phyloP scores from a whole-genome alignment of 2,329 filamentous ascomycete species.

The Monosporascus ibericus region DNA sequence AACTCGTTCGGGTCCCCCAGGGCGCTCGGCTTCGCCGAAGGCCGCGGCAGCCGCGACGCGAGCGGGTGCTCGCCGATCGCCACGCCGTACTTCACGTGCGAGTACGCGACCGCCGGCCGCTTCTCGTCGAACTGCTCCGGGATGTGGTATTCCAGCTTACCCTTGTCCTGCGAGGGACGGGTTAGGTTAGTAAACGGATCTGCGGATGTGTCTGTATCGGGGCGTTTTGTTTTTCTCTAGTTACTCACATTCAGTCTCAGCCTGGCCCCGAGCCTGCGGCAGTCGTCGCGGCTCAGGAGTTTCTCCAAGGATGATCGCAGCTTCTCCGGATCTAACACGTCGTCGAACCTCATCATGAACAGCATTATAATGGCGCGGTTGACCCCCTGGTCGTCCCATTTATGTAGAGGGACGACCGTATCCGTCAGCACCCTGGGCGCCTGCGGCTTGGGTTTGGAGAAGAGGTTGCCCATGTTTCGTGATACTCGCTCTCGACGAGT shows the following conservation, averaged over 20 bases:
- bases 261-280: not conserved
- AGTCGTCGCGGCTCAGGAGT: not conserved
- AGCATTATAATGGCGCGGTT: not conserved
- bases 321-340: not conserved
- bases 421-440: not conserved
- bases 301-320: not conserved
- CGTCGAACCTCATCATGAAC: not conserved
- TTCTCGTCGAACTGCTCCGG: slow-evolving; percentile 29
- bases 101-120: slow-evolving; percentile 36
- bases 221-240: not conserved
- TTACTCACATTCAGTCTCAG: not conserved
- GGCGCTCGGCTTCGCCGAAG: slow-evolving; percentile 23
- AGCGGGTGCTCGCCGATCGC: slow-evolving; percentile 35
- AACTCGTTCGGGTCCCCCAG: slow-evolving; percentile 21
- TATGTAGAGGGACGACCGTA: not conserved
- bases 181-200: not conserved
- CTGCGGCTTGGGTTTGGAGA: not conserved
- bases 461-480: not conserved
- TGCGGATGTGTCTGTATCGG: not conserved
- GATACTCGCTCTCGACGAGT: too few species aligned
- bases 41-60: slow-evolving; percentile 29
- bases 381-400: not conserved
- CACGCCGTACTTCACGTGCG: slow-evolving; percentile 29
- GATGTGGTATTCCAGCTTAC: slow-evolving; percentile 35
- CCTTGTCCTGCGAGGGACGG: not conserved